phyloP scores from a whole-genome alignment of 257 asterid genomes.

The Mitragyna speciosa region DNA sequence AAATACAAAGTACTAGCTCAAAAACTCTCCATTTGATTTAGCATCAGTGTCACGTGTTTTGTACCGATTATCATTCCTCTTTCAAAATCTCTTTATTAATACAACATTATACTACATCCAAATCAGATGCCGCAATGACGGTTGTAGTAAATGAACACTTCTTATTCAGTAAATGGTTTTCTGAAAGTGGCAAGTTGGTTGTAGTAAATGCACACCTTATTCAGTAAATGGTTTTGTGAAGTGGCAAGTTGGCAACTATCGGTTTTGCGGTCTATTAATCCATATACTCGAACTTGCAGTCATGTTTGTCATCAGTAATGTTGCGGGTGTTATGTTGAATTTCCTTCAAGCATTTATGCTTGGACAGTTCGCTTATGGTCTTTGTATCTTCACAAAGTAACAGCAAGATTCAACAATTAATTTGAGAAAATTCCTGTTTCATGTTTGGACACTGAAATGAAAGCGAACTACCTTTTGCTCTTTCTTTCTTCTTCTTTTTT shows the following conservation, averaged over 20 bases:
- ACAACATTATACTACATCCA: neutral
- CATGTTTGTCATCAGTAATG: too few relatives aligned
- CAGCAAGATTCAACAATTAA: neutral
- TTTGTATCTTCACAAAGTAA: neutral
- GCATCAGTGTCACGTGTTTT: conserved; percentile 57
- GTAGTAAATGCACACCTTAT: too few relatives aligned
- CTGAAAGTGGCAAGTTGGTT: conserved; percentile 99
- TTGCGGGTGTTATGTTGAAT: neutral
- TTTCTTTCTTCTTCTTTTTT: neutral
- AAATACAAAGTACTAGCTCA: conserved; percentile 96
- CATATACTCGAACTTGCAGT: neutral
- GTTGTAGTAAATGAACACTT: conserved; percentile 98
- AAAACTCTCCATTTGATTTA: conserved; percentile 83
- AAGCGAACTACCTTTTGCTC: neutral
- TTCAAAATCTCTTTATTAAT: neutral
- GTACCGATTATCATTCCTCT: neutral
- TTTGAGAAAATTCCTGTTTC: neutral
- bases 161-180: conserved; percentile 98
- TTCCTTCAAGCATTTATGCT: neutral
- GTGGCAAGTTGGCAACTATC: conserved; percentile 70
- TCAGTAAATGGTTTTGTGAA: too few relatives aligned
- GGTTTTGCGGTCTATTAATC: conserved; percentile 4
- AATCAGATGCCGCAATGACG: conserved; percentile 78
- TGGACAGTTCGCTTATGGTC: too few relatives aligned
- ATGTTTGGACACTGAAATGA: too few relatives aligned